phyloP scores from a whole-genome alignment of 2,329 filamentous ascomycete species.

The Trichoderma sp. region DNA sequence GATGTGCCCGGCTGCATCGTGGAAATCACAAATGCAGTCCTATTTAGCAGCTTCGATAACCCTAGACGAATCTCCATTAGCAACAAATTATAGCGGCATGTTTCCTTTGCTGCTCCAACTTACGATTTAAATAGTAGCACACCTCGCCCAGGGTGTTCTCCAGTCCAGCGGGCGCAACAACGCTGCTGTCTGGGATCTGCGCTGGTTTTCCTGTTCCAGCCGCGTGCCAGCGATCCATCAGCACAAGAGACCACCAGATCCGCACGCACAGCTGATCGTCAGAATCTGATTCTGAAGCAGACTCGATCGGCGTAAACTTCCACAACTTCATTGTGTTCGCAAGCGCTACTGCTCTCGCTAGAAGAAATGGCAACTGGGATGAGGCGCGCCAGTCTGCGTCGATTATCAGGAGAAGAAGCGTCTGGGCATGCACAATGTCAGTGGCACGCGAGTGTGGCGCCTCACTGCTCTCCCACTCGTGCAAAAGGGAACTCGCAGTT shows the following conservation, averaged over 20 bases:
- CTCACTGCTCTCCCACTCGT: constrained; percentile 50
- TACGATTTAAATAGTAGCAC: constrained; percentile 64
- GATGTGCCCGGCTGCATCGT: constrained; percentile 36
- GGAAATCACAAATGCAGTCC: constrained; percentile 40
- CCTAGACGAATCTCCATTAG: constrained; percentile 38
- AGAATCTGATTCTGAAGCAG: constrained; percentile 54
- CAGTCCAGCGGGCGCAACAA: constrained; percentile 60
- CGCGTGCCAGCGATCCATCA: constrained; percentile 72
- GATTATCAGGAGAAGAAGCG: constrained; percentile 63
- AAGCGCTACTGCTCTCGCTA: constrained; percentile 64
- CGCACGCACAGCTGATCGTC: constrained; percentile 62
- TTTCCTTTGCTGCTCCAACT: constrained; percentile 36
- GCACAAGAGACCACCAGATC: constrained; percentile 70
- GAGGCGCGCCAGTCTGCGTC: constrained; percentile 57
- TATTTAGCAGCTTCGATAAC: constrained; percentile 54
- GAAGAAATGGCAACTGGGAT: constrained; percentile 49
- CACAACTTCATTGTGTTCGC: constrained; percentile 64
- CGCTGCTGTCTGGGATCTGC: constrained; percentile 61
- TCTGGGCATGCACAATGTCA: constrained; percentile 63
- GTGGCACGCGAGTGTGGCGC: constrained; percentile 38
- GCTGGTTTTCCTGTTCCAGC: constrained; percentile 62
- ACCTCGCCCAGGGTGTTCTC: constrained; percentile 59
- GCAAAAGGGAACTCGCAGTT: constrained; percentile 47
- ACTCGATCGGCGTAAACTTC: constrained; percentile 41
- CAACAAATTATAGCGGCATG: background rate